These are phyloP conservation scores for Hypsizygus marmoreus DNA, from an alignment of 768 basidiomycete species.

Conservation along the genomic window DNA sequence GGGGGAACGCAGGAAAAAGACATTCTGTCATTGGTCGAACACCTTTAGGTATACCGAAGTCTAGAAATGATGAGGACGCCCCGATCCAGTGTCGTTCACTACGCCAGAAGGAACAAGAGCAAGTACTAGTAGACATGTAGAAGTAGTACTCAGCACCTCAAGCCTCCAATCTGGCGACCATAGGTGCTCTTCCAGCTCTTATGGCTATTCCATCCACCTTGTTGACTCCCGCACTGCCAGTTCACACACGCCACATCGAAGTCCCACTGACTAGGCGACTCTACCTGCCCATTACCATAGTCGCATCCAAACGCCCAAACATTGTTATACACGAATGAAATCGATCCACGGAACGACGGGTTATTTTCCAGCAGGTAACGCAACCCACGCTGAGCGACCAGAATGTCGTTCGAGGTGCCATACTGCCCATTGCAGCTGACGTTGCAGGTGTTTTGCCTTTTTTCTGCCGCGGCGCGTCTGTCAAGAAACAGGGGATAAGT, in stretches of 20 bases:
- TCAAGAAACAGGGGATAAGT: too few relatives aligned
- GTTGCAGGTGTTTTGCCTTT: too few relatives aligned
- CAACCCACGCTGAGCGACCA: too few relatives aligned
- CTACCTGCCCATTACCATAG: background rate
- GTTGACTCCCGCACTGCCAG: background rate
- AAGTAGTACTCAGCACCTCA: background rate
- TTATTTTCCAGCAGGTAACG: background rate
- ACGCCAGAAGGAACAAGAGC: too few relatives aligned
- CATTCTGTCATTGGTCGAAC: too few relatives aligned
- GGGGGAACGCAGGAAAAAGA: constrained; percentile 20
- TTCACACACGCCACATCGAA: background rate
- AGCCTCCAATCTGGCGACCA: background rate
- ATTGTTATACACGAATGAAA: background rate
- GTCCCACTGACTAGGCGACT: background rate
- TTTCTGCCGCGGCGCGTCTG: too few relatives aligned
- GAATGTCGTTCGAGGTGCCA: too few relatives aligned
- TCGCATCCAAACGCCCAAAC: background rate
- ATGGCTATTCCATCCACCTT: background rate
- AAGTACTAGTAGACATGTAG: too few relatives aligned
- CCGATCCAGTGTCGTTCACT: too few relatives aligned
- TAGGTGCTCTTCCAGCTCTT: background rate
- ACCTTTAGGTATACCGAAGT: too few relatives aligned
- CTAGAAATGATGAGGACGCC: too few relatives aligned
- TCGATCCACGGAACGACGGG: background rate
- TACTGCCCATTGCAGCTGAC: too few relatives aligned